phyloP scores from a whole-genome alignment of 192 early-diverging fungal species.

The Backusella sp. region DNA sequence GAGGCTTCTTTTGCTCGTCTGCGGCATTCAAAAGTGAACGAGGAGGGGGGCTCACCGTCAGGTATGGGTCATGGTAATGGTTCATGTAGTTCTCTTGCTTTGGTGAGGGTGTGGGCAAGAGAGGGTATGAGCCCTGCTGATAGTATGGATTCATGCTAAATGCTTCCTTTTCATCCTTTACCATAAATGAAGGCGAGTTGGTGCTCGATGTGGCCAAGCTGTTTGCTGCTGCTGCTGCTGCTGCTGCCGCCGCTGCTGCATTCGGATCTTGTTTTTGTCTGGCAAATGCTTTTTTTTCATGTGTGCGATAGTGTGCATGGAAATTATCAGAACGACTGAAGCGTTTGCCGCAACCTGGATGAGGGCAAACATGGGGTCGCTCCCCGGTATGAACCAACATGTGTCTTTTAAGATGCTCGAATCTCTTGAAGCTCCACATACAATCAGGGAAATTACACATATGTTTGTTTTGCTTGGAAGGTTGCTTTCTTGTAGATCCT shows the following conservation, averaged over 20 bases:
- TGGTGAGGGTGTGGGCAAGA: conserved; percentile 10
- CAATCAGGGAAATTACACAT: conserved; percentile 43
- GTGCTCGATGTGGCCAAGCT: not conserved
- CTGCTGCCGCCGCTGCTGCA: not conserved
- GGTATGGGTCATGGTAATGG: not conserved
- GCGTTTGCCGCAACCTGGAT: conserved; percentile 73
- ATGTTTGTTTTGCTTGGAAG: conserved; percentile 37
- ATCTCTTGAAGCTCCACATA: conserved; percentile 70
- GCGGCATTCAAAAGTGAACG: not conserved
- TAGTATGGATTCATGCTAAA: not conserved
- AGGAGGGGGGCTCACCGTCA: not conserved
- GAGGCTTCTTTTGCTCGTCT: conserved; percentile 26
- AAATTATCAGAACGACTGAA: conserved; percentile 81
- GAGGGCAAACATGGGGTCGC: conserved; percentile 64
- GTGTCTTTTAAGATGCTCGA: conserved; percentile 80
- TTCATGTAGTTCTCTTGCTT: not conserved
- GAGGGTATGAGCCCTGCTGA: conserved; percentile 8
- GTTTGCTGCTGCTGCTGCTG: not conserved
- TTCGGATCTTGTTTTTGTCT: conserved; percentile 16
- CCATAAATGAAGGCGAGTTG: not conserved
- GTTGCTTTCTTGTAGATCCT: conserved; percentile 17
- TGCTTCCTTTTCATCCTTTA: conserved; percentile 14
- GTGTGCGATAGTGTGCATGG: conserved; percentile 71
- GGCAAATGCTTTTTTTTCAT: conserved; percentile 60
- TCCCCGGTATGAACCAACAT: conserved; percentile 78